A percentile compares a stretch with the other conserved stretches of the same genome.
These are phyloP conservation scores for Lichtheimia ornata DNA, from an alignment of 371 early-diverging fungal genomes.

Conservation along the genomic window DNA sequence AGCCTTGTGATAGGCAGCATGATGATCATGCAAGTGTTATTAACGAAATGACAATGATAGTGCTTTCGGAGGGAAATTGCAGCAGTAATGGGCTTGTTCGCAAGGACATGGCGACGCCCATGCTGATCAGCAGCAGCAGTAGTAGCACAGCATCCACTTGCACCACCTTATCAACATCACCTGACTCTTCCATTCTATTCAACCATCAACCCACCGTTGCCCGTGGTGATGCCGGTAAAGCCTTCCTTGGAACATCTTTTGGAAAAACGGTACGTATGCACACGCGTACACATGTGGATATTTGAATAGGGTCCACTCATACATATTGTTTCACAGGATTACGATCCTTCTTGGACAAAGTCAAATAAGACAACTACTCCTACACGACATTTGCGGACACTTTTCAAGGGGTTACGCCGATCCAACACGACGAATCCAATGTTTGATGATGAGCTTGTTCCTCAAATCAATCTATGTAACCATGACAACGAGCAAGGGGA, in stretches of 20 bases:
- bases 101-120: constrained; percentile 1
- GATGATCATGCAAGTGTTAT: background rate
- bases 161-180: constrained; percentile 7
- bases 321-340: background rate
- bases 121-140: constrained; percentile 5
- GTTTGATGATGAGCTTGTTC: constrained; percentile 11
- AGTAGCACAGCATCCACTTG: constrained; percentile 9
- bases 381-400: constrained; percentile 1
- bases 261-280: background rate
- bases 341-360: background rate
- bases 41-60: background rate
- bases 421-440: constrained; percentile 15
- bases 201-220: background rate
- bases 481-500: constrained; percentile 25
- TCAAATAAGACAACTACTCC: background rate
- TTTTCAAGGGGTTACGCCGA: constrained; percentile 13
- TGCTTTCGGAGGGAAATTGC: background rate
- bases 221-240: constrained; percentile 4
- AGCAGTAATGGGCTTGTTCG: background rate
- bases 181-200: constrained; percentile 3
- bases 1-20: background rate
- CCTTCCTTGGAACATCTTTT: background rate
- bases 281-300: too few species aligned
- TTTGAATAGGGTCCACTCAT: too few species aligned
- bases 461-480: constrained; percentile 40